Percentiles rank a stretch among this genome's conserved stretches.
Conservation (phyloP, 2,329 filamentous ascomycete species). For the Xylaria arbuscula region DNA sequence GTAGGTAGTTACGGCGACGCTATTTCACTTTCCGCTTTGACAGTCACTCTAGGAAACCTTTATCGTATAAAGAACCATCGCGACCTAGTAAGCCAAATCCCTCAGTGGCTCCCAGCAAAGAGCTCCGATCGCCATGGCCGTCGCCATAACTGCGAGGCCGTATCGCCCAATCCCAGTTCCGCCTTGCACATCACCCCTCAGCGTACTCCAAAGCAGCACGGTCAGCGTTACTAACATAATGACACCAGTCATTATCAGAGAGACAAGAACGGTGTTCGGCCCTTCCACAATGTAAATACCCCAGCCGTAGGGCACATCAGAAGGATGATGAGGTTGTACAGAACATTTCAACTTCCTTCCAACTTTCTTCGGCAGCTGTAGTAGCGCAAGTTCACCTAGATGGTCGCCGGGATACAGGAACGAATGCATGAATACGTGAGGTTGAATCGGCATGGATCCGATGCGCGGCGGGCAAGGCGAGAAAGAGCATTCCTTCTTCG, state of each 20-base stretch:
- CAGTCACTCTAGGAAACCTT: too few species aligned
- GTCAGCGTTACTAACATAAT: constrained; percentile 20
- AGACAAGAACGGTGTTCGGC: not conserved
- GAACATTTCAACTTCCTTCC: constrained; percentile 12
- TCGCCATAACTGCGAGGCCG: constrained; percentile 16
- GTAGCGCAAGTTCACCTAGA: constrained; percentile 24
- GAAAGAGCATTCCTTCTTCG: constrained; percentile 34
- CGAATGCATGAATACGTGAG: constrained; percentile 43
- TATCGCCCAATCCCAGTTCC: constrained; percentile 35
- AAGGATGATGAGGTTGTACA: not conserved
- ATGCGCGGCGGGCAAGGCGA: constrained; percentile 38
- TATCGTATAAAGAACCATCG: not conserved
- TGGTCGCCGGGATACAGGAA: constrained; percentile 40
- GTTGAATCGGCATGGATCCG: constrained; percentile 34
- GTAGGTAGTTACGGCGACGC: not conserved
- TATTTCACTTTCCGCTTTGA: not conserved
- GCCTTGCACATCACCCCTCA: constrained; percentile 24
- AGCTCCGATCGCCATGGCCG: not conserved
- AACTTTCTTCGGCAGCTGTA: constrained; percentile 19
- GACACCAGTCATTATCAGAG: not conserved
- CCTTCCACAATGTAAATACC: constrained; percentile 25
- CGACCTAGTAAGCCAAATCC: not conserved
- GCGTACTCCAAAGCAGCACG: constrained; percentile 18
- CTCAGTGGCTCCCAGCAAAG: constrained; percentile 4
- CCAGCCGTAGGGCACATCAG: constrained; percentile 19